Base-by-base conservation (phyloP, 2,329 filamentous ascomycete species). In the Monosporascus cannonballus region DNA sequence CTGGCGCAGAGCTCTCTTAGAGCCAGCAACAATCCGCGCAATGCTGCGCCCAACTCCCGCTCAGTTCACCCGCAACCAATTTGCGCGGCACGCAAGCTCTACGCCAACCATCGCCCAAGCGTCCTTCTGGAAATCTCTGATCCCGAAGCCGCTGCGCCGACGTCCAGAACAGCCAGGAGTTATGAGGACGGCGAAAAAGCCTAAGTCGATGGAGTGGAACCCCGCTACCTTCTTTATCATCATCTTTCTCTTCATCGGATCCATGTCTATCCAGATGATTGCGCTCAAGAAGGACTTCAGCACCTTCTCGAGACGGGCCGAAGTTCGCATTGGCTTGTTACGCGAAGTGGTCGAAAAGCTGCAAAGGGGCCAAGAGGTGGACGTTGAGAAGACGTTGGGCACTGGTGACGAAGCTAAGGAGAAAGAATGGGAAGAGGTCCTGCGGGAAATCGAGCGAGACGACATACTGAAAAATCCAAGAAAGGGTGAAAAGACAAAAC, bases 241-340 rank as follows among this genome's bases (percentile, higher is more conserved):
- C 62, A 89, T 93, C 57, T 91, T 91, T 64, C 76, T 91, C 41
- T 79, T 97, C 57, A 93, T 97, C 58, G 95, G 95, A 4, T 96
- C 90, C 56, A 96, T 96, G 78, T 89, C 93, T 15, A 96, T 99
- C 62, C 89, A 96, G 64, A 89, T 94, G 78, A 86, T 99, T 64
- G 79, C 85, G 37, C 69, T 97, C 62, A 87, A 86, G 62, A 89
- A 88, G 61, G 86, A 92, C 49, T 87, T 85, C 64, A 77, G 79
- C 34, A 83, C 85, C 9, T 92, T 88, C 62, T 83, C 78, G 64
- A 83, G 92, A 49, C 84, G 85, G 60, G 86, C 91, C 5, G 89
- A 96, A 61, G 84, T 89, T 6, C 87, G 89, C 66, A 88, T 99
- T 57, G 80, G 78, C 3, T 66, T 90, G 30, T 71, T 99, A 54